phyloP scores from a whole-genome alignment of 2,329 filamentous ascomycete genomes.

The Aspergillus piperis region DNA sequence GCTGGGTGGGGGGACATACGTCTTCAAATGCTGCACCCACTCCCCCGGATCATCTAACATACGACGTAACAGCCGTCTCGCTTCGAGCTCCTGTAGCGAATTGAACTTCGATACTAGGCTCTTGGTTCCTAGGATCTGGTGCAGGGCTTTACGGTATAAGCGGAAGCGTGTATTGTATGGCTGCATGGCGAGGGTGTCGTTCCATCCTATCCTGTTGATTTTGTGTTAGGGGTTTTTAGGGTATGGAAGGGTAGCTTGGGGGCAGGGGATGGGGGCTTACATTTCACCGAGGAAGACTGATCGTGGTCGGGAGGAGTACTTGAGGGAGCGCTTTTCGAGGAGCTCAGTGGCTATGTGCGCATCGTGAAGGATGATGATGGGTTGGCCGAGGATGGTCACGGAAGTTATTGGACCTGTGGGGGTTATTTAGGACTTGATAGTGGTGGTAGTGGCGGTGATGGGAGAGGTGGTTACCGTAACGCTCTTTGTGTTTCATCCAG shows the following conservation, averaged over 20 bases:
- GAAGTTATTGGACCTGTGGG: conserved; percentile 35
- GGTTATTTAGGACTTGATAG: not conserved
- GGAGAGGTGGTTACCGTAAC: conserved; percentile 29
- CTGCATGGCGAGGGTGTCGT: conserved; percentile 35
- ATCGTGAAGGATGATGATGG: conserved; percentile 37
- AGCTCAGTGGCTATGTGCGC: conserved; percentile 29
- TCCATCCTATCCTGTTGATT: conserved; percentile 36
- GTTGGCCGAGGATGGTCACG: conserved; percentile 34
- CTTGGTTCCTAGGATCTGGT: conserved; percentile 49
- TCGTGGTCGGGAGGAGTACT: conserved; percentile 29
- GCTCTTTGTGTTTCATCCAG: conserved; percentile 45
- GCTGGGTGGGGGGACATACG: conserved; percentile 17
- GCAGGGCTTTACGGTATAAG: conserved; percentile 49
- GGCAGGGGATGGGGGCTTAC: conserved; percentile 23
- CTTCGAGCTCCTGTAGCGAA: conserved; percentile 47
- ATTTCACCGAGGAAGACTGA: conserved; percentile 36
- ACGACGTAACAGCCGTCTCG: conserved; percentile 45
- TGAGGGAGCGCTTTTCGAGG: conserved; percentile 32
- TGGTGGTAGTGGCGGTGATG: not conserved
- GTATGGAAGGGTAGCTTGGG: not conserved
- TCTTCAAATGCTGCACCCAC: conserved; percentile 45
- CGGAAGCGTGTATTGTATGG: conserved; percentile 41
- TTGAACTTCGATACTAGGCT: conserved; percentile 41
- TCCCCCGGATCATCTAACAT: conserved; percentile 43
- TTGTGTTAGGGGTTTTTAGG: not conserved